Evolutionary conservation across 192 early-diverging fungal genomes (phyloP), one percentile per base, ranked within the genome.

Genomic region (Coemansia umbellata): DNA sequence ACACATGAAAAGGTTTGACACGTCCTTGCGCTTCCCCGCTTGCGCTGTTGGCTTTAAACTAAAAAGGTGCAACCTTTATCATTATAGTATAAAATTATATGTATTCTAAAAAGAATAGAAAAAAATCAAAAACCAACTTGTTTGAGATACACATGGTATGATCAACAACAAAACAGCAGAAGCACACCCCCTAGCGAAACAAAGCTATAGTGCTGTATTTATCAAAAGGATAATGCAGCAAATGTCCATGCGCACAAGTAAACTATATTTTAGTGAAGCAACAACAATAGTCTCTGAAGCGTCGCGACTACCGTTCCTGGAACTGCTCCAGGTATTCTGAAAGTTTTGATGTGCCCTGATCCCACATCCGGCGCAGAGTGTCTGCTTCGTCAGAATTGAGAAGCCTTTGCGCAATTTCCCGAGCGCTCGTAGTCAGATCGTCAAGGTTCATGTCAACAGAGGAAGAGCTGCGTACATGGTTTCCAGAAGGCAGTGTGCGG

Each of bases 381-480:
- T 78, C 69, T 1, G 75, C 75, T 15, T 78, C 75, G 19, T 60
- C 55, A 1, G 75, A 78, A 40, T 66, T 69, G n/a, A 81, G 53
- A 18, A 84, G 54, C 49, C 73, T 58, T 36, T 75, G 60, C 9
- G 78, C 82, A 30, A 74, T 69, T 9, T 83, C 78, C 1, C 63
- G 45, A 5, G 82, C 80, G 31, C 60, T 78, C 2, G 61, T 55
- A 30, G 76, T 60, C 22, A 84, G 63, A 35, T 80, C 77, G 28
- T 72, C 65, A 10, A 78, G 58, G 40, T 81, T 60, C 31, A 80
- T 42, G 59, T 92, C 86, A 55, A 83, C 89, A 36, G 86, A 87
- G 5, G 89, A 85, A 44, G 92, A 93, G 21, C 84, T 81, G n/a
- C 60, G 48, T n/a, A 81, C 84, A 8, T 71, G 69, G 14, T 43